Evolutionary conservation across 345 rosid genomes (phyloP).

Genomic region (Limnanthes douglasii): DNA sequence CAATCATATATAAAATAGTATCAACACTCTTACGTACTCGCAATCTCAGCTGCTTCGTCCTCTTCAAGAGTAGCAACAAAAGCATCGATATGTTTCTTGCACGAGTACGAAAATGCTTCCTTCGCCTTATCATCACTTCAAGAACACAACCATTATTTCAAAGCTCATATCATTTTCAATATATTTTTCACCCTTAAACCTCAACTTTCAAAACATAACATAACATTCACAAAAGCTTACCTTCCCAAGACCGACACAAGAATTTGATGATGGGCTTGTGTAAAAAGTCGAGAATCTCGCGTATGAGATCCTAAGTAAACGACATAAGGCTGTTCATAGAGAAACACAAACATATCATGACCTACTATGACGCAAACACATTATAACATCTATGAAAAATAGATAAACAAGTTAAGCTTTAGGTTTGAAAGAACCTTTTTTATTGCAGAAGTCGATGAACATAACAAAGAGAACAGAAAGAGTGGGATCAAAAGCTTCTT

Average conservation of each 20-base stretch:
- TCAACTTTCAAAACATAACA: neutral
- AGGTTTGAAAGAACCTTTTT: no score
- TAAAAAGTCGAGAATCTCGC: constrained; percentile 18
- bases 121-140: constrained; percentile 32
- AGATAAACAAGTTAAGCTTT: no score
- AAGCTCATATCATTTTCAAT: neutral
- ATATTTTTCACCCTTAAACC: no score
- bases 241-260: constrained; percentile 45
- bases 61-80: constrained; percentile 50
- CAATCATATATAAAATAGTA: no score
- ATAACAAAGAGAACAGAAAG: no score
- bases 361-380: no score
- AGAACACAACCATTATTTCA: no score
- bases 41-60: constrained; percentile 37
- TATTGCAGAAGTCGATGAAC: no score
- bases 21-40: no score
- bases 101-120: constrained; percentile 51
- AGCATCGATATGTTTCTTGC: constrained; percentile 39
- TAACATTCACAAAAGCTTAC: constrained; percentile 7
- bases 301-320: constrained; percentile 70
- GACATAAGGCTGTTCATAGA: constrained; percentile 50
- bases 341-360: no score
- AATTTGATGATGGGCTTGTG: constrained; percentile 27
- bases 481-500: no score
- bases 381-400: no score